phyloP scores from a whole-genome alignment of 2,329 filamentous ascomycete species.

The Leptographium radiaticola region DNA sequence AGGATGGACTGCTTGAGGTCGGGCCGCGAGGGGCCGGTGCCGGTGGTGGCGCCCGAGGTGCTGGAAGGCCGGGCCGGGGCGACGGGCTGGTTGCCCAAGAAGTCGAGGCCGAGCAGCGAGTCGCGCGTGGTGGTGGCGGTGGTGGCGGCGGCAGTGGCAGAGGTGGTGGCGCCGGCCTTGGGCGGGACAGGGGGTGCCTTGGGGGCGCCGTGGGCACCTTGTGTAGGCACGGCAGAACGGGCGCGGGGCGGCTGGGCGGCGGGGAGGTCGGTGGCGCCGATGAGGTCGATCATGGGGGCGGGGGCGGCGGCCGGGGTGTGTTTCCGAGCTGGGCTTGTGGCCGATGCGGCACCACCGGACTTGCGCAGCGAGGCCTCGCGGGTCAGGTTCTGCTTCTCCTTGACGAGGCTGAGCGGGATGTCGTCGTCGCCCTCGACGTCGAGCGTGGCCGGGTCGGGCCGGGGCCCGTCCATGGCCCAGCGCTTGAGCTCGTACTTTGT shows the following conservation, averaged over 20 bases:
- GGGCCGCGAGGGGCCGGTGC: conserved; percentile 58
- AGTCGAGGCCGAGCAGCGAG: conserved; percentile 83
- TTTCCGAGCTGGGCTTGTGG: neutral
- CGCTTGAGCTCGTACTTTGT: conserved; percentile 98
- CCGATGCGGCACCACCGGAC: conserved; percentile 23
- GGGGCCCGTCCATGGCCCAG: conserved; percentile 97
- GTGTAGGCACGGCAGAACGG: conserved; percentile 56
- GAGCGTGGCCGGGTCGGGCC: conserved; percentile 82
- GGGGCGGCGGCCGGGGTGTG: conserved; percentile 8
- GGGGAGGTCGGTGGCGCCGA: conserved; percentile 54
- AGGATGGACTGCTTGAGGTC: conserved; percentile 96
- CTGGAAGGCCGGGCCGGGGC: conserved; percentile 72
- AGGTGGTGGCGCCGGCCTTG: conserved; percentile 26
- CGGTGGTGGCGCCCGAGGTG: conserved; percentile 49
- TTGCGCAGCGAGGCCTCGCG: conserved; percentile 48
- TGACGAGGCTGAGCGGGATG: conserved; percentile 48
- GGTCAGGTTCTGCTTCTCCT: conserved; percentile 52
- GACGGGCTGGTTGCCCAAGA: conserved; percentile 61
- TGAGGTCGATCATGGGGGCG: conserved; percentile 48
- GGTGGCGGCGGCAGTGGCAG: conserved; percentile 38
- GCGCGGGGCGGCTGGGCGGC: conserved; percentile 46
- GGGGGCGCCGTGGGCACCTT: conserved; percentile 39
- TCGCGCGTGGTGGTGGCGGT: conserved; percentile 53
- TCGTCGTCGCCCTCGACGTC: conserved; percentile 81
- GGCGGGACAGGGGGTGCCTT: conserved; percentile 55